A percentile compares a stretch with the other conserved stretches of the same genome.
These are phyloP conservation scores for Globisporangium nodosum DNA, from an alignment of 352 stramenopile species.

Conservation along the genomic window DNA sequence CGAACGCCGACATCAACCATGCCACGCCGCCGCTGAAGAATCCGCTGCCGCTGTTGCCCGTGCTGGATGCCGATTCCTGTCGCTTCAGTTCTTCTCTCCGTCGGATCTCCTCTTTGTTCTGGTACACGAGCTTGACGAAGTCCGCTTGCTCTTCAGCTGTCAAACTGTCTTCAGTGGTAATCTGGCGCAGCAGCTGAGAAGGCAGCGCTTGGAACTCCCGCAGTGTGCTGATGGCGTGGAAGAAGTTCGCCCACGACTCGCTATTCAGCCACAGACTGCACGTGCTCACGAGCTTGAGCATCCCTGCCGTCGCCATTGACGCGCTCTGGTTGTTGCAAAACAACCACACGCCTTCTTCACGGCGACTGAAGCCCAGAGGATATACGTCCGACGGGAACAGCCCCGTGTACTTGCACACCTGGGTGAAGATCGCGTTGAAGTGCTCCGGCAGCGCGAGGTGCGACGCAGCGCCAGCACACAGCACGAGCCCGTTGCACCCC, in stretches of 20 bases:
- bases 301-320: slow-evolving; percentile 54
- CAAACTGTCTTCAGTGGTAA: slow-evolving; percentile 12
- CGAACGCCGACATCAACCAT: slow-evolving; percentile 67
- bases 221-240: slow-evolving; percentile 48
- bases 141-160: slow-evolving; percentile 40
- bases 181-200: slow-evolving; percentile 28
- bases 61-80: slow-evolving; percentile 21
- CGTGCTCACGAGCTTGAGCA: slow-evolving; percentile 62
- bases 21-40: slow-evolving; percentile 68
- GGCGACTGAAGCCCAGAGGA: slow-evolving; percentile 47
- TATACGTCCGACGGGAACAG: slow-evolving; percentile 58
- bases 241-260: slow-evolving; percentile 60
- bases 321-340: slow-evolving; percentile 73
- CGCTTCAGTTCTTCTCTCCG: slow-evolving; percentile 34
- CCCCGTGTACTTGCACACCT: slow-evolving; percentile 58
- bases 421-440: slow-evolving; percentile 59
- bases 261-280: slow-evolving; percentile 45
- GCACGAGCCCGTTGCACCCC: slow-evolving; percentile 70
- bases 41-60: slow-evolving; percentile 15
- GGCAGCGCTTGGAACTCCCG: slow-evolving; percentile 64
- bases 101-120: slow-evolving; percentile 53
- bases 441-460: slow-evolving; percentile 44
- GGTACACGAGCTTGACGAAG: slow-evolving; percentile 50
- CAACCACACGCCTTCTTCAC: slow-evolving; percentile 44
- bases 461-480: slow-evolving; percentile 53